Base-by-base conservation (phyloP, 164 flowering plant species). In the Chimonanthus praecox region DNA sequence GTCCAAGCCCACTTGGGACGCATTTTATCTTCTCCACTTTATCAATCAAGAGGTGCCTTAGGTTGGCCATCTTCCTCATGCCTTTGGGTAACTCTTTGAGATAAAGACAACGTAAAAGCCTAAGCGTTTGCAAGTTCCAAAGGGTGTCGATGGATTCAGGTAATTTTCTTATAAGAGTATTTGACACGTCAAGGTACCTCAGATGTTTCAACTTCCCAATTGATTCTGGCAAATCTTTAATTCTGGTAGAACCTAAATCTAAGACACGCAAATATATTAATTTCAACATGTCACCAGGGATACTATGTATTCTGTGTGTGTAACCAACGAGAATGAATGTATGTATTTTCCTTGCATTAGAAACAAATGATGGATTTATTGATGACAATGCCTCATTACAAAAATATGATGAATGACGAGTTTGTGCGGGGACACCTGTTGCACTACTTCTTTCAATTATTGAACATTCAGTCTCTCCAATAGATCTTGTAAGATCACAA, bases 71-170 rank as follows among this genome's bases (percentile, higher is more conserved):
- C 2, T 58, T 72, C 16, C 20, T 7, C 61, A 68, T 50, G 6
- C 8, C 20, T 0, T 48, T 7, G 3, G 80, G 80, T 9, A 80
- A 16, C 60, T 72, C 63, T 1, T 2, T 11, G 21, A 81, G 83
- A 54, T 51, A 2, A 10, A 6, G 0, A 66, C 83, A 81, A 47
- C 21, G 7, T 5, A 15, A 44, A 3, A 85, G 73, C 1, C 69
- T 77, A 74, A 85, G 47, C 0, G 71, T 71, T 43, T 77, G 83
- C 73, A 83, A 60, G 68, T 64, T 33, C 15, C 7, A 16, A 5
- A 85, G 72, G 6, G 63, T 60, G 33, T 72, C 60, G 44, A 81
- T 45, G 2, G 73, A 49, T 21, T 43, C 70, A 16, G 87, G 84
- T 7, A 71, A 20, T 47, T 54, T 11, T 44, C 62, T 9, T 2